Conservation (phyloP, 208 protist species). For the Trypanosoma mega region DNA sequence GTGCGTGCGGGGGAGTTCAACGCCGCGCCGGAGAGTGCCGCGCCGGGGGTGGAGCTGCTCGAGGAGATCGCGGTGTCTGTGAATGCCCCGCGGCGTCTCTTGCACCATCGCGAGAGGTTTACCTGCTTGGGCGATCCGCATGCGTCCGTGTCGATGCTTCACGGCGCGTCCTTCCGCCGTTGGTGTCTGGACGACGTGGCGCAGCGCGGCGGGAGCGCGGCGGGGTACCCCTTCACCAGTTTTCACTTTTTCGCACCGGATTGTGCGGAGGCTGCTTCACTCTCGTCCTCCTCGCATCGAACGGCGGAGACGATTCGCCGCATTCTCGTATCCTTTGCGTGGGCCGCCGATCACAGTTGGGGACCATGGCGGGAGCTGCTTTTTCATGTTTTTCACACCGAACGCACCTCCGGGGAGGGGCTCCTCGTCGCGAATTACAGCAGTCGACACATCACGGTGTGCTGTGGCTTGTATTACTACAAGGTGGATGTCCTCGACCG, state of each 20-base stretch:
- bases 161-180: conserved; percentile 2
- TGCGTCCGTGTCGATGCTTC: conserved; percentile 5
- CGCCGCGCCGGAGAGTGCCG: not conserved
- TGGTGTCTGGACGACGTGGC: conserved; percentile 20
- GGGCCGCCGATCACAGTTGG: conserved; percentile 8
- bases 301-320: conserved; percentile 20
- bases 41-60: conserved; percentile 1
- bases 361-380: conserved; percentile 12
- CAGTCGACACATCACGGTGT: conserved; percentile 69
- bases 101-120: conserved; percentile 18
- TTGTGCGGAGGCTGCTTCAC: not conserved
- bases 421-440: conserved; percentile 23
- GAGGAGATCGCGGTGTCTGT: conserved; percentile 18
- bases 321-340: conserved; percentile 23
- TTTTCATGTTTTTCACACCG: conserved; percentile 21
- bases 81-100: conserved; percentile 17
- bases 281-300: not conserved
- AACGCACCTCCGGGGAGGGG: conserved; percentile 9
- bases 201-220: conserved; percentile 6
- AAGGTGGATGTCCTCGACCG: conserved; percentile 54
- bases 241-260: conserved; percentile 13
- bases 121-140: not conserved
- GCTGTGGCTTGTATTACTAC: conserved; percentile 72
- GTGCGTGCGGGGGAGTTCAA: conserved; percentile 1
- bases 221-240: conserved; percentile 20